phyloP scores from a whole-genome alignment of 768 basidiomycete genomes.

The Sistotremastrum suecicum region DNA sequence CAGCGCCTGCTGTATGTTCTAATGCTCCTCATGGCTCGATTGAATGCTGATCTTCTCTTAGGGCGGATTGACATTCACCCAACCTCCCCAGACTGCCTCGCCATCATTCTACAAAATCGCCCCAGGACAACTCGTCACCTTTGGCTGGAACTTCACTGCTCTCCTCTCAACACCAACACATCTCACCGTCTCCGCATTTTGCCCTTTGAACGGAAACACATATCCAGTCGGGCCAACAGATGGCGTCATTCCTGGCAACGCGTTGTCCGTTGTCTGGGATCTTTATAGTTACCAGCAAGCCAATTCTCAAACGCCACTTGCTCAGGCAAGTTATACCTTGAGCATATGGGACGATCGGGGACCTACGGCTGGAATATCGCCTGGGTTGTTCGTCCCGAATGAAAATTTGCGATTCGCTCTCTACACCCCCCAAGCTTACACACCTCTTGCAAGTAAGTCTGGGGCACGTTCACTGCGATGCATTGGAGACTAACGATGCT shows the following conservation, averaged over 20 bases:
- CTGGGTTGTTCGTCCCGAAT: slow-evolving; percentile 59
- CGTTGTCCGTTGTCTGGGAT: slow-evolving; percentile 70
- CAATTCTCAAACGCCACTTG: slow-evolving; percentile 51
- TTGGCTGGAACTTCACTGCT: slow-evolving; percentile 82
- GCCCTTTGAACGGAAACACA: slow-evolving; percentile 71
- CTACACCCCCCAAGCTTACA: slow-evolving; percentile 67
- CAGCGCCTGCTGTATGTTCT: slow-evolving; percentile 47
- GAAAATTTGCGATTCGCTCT: slow-evolving; percentile 65
- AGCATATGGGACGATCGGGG: slow-evolving; percentile 77
- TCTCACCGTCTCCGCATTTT: slow-evolving; percentile 70
- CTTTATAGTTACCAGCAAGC: slow-evolving; percentile 57
- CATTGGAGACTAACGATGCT: neutral
- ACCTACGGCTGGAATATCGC: slow-evolving; percentile 36
- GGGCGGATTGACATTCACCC: slow-evolving; percentile 54
- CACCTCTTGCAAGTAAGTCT: slow-evolving; percentile 36
- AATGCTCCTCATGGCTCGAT: no score
- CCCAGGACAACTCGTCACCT: slow-evolving; percentile 55
- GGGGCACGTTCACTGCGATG: slow-evolving; percentile 1
- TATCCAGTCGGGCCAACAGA: slow-evolving; percentile 76
- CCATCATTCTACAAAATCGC: slow-evolving; percentile 88
- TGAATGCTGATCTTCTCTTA: no score
- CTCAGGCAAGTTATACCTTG: slow-evolving; percentile 63
- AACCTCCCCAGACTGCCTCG: slow-evolving; percentile 62
- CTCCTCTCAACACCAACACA: slow-evolving; percentile 55
- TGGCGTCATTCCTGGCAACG: slow-evolving; percentile 55